These are phyloP conservation scores for Sclerotinia subarctica DNA, from an alignment of 2,329 filamentous ascomycete genomes.

Conservation along the genomic window DNA sequence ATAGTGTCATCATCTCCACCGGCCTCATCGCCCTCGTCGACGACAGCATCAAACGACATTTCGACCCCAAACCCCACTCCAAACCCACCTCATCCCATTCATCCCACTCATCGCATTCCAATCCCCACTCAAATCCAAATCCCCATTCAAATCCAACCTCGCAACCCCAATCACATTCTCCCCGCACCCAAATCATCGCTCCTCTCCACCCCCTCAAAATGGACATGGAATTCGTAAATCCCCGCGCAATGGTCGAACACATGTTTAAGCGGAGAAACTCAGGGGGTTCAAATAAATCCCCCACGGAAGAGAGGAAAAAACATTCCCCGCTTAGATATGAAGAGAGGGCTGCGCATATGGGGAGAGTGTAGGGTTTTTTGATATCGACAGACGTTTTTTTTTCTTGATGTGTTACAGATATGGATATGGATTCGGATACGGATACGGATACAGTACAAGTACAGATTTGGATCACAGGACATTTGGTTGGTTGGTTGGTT, in stretches of 20 bases:
- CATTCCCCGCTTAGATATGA: conserved; percentile 27
- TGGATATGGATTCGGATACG: background rate
- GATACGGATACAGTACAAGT: background rate
- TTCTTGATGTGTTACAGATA: background rate
- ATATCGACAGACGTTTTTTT: background rate
- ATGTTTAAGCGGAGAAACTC: conserved; percentile 54
- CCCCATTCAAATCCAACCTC: conserved; percentile 1
- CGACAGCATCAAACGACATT: conserved; percentile 70
- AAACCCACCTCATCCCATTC: conserved; percentile 59
- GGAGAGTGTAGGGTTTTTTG: background rate
- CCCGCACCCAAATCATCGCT: conserved; percentile 42
- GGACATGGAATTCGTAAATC: conserved; percentile 60
- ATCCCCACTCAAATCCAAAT: conserved; percentile 33
- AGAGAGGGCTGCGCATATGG: conserved; percentile 11
- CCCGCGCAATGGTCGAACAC: conserved; percentile 60
- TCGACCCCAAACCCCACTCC: conserved; percentile 43
- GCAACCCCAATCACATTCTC: conserved; percentile 23
- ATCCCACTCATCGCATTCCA: conserved; percentile 66
- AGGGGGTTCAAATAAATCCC: conserved; percentile 28
- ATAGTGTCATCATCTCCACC: conserved; percentile 82
- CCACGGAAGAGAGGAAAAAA: conserved; percentile 15
- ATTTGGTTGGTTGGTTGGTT: background rate
- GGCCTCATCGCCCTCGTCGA: conserved; percentile 86
- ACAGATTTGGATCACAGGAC: conserved; percentile 8
- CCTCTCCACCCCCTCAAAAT: conserved; percentile 47